A percentile compares a stretch with the other conserved stretches of the same genome.
Evolutionary conservation across 2,329 filamentous ascomycete species (phyloP).

Genomic region (Penicillium sp.): DNA sequence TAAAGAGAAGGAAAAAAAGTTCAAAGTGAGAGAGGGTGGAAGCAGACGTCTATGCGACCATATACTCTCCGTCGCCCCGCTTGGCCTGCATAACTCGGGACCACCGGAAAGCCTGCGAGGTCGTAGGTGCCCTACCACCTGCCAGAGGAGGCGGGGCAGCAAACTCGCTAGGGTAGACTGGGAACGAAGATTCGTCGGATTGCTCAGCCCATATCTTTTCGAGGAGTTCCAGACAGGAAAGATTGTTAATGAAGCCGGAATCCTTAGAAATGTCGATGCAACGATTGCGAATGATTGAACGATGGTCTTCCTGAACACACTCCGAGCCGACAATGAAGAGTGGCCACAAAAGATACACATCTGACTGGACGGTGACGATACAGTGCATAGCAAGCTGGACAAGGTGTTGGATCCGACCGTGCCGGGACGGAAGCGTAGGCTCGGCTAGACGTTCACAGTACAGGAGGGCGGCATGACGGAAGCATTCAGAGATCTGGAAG

Average conservation of each 20-base stretch:
- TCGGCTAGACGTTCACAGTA: constrained; percentile 87
- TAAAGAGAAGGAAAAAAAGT: not conserved
- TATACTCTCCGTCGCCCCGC: constrained; percentile 40
- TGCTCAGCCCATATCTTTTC: constrained; percentile 75
- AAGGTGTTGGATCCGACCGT: constrained; percentile 78
- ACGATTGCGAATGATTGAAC: constrained; percentile 74
- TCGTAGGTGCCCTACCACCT: constrained; percentile 11
- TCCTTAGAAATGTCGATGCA: constrained; percentile 85
- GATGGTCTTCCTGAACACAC: constrained; percentile 78
- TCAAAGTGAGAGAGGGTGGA: not conserved
- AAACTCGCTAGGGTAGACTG: constrained; percentile 21
- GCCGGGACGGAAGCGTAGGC: constrained; percentile 69
- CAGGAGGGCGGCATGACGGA: constrained; percentile 83
- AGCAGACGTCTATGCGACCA: constrained; percentile 33
- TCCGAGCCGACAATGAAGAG: constrained; percentile 89
- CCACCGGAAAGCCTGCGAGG: constrained; percentile 38
- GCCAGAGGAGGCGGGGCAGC: constrained; percentile 17
- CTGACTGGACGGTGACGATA: constrained; percentile 74
- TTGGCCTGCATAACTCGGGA: constrained; percentile 40
- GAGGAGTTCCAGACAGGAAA: constrained; percentile 79
- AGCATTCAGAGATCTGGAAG: constrained; percentile 81
- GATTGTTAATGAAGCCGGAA: constrained; percentile 91
- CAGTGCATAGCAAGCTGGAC: constrained; percentile 82
- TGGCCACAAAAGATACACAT: constrained; percentile 93
- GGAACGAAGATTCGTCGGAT: constrained; percentile 24